Conservation (phyloP, 495 filamentous ascomycete species). For the Xylaria venustula region DNA sequence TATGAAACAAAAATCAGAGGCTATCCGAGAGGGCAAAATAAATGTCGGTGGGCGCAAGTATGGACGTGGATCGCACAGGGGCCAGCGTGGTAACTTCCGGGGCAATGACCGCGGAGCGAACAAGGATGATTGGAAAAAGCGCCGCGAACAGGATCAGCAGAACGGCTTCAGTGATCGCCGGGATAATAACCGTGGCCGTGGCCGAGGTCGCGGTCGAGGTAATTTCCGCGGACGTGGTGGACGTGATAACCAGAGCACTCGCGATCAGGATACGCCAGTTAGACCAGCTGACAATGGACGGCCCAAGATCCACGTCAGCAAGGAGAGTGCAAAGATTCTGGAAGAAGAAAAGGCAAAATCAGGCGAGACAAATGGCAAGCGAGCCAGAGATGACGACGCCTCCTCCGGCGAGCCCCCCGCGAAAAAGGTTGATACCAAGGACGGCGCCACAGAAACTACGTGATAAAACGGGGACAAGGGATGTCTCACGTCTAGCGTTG, state of each 20-base stretch:
- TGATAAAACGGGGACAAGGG: not conserved
- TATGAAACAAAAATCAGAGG: conserved; percentile 68
- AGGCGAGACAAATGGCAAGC: conserved; percentile 38
- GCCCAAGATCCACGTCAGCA: conserved; percentile 34
- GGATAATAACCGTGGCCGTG: conserved; percentile 31
- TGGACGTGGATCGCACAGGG: conserved; percentile 34
- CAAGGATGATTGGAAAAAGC: conserved; percentile 65
- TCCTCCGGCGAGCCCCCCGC: conserved; percentile 34
- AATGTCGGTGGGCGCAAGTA: conserved; percentile 42
- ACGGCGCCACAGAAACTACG: conserved; percentile 21
- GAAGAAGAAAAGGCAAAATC: conserved; percentile 18
- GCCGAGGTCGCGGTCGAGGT: conserved; percentile 38
- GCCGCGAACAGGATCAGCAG: conserved; percentile 64
- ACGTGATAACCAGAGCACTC: conserved; percentile 34
- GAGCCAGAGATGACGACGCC: conserved; percentile 41
- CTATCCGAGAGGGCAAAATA: conserved; percentile 72
- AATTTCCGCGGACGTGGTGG: conserved; percentile 36
- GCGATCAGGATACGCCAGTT: conserved; percentile 31
- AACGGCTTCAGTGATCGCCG: conserved; percentile 54
- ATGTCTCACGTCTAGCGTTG: not conserved
- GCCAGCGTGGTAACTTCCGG: conserved; percentile 17
- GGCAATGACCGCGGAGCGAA: conserved; percentile 36
- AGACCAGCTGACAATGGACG: conserved; percentile 25
- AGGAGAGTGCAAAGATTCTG: conserved; percentile 27
- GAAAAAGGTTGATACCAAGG: conserved; percentile 53